A percentile compares a stretch with the other conserved stretches of the same genome.
These are phyloP conservation scores for Calocera viscosa DNA, from an alignment of 768 basidiomycete species.

Conservation along the genomic window DNA sequence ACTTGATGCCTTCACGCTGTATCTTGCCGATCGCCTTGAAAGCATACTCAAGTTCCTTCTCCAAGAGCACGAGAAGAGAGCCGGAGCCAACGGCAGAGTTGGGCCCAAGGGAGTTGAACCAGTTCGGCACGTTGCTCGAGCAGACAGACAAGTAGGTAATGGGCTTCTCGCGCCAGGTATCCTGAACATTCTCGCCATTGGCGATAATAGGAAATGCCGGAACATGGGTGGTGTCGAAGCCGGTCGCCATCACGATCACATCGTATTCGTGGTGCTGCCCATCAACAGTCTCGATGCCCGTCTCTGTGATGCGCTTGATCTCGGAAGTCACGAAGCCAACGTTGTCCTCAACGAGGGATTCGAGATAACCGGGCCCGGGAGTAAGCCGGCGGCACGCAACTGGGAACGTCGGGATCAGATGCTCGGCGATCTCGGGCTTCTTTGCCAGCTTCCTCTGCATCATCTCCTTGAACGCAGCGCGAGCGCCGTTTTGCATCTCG, in stretches of 20 bases:
- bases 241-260: constrained; percentile 52
- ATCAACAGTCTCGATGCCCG: constrained; percentile 45
- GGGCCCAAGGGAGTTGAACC: constrained; percentile 39
- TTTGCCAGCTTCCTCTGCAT: constrained; percentile 42
- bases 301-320: constrained; percentile 42
- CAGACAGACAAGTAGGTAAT: constrained; percentile 46
- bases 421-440: constrained; percentile 50
- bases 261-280: constrained; percentile 45
- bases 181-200: constrained; percentile 38
- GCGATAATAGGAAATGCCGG: constrained; percentile 43
- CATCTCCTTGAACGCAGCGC: constrained; percentile 30
- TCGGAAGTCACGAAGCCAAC: constrained; percentile 42
- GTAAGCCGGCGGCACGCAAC: constrained; percentile 53
- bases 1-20: constrained; percentile 49
- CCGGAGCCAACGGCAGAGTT: constrained; percentile 45
- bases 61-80: constrained; percentile 42
- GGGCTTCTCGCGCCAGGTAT: constrained; percentile 45
- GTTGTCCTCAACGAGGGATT: constrained; percentile 51
- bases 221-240: constrained; percentile 41
- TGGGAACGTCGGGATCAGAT: constrained; percentile 46
- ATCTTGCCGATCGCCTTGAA: constrained; percentile 45
- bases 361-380: constrained; percentile 55
- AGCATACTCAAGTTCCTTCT: constrained; percentile 46
- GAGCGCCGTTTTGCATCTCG: constrained; percentile 30
- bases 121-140: constrained; percentile 57